Base-by-base conservation (phyloP, 805 yeast genomes). In the Henningerozyma blattae region DNA sequence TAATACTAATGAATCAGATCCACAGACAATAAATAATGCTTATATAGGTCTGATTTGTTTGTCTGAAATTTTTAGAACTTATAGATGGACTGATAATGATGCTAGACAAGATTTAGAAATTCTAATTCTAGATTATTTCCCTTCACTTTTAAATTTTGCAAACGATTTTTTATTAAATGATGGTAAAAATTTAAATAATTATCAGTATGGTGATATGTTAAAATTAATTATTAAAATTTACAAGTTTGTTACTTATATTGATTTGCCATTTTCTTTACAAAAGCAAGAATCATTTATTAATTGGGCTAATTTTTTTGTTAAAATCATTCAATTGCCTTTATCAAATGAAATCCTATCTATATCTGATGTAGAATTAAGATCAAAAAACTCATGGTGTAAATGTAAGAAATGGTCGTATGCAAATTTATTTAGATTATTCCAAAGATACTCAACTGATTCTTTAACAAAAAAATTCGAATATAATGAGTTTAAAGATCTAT, bases 381-480 rank as follows among this genome's bases (percentile, higher is more conserved):
- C 73, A 27, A 63, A 73, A 32, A 63, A 70, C 45, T 77, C 74
- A 32, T 81, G 79, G 79, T 77, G 64, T 50, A 89, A 75, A 58
- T 71, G 75, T 45, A 87, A 70, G 61, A 91, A 89, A 55, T 89
- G 97, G 96, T 73, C 93, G 1, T 76, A 75, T 48, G 85, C 84
- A 17, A 85, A 83, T 52, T 52, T 87, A 27, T 70, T 67, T 43
- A 70, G 93, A 43, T 52, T 86, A 3, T 82, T 82, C 47, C 68
- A 68, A 34, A 68, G 89, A 45, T 86, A 80, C 50, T 84, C 79
- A 1, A 69, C 82, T 0, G 56, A 56, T 16, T 58, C 64, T 2
- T 42, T 63, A 15, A 54, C 61, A 33, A 61, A 50, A 37, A 73
- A 68, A 41, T 72, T 65, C 45, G 62, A 64, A 16, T 82, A 83